These are phyloP conservation scores for Lactifluus hygrophoroides DNA, from an alignment of 768 basidiomycete genomes.

Conservation along the genomic window DNA sequence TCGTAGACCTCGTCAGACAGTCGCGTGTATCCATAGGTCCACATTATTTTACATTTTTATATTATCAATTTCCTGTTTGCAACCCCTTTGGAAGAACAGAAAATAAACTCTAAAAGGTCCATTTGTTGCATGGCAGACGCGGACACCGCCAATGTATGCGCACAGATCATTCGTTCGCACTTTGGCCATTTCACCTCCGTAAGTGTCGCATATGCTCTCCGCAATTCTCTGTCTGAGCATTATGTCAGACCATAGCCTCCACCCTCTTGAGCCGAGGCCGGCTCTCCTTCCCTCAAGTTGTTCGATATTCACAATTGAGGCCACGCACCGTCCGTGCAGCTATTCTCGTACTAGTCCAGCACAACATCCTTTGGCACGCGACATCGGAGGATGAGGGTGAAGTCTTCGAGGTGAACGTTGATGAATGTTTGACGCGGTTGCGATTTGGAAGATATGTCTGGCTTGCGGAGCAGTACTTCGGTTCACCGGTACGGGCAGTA, in stretches of 20 bases:
- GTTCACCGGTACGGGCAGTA: conserved; percentile 57
- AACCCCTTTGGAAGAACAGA: background rate
- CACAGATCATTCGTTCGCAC: conserved; percentile 53
- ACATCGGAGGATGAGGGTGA: conserved; percentile 63
- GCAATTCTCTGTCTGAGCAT: background rate
- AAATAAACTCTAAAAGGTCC: background rate
- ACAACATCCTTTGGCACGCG: conserved; percentile 86
- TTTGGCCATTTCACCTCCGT: conserved; percentile 63
- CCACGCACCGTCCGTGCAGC: conserved; percentile 60
- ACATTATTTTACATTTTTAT: background rate
- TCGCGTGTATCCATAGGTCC: background rate
- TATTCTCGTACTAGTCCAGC: conserved; percentile 77
- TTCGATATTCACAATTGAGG: conserved; percentile 60
- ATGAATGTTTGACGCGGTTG: conserved; percentile 74
- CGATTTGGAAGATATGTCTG: conserved; percentile 79
- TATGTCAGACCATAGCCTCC: conserved; percentile 57
- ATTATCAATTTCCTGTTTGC: background rate
- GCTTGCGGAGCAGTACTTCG: conserved; percentile 63
- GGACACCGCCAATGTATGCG: conserved; percentile 51
- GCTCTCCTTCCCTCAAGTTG: conserved; percentile 58
- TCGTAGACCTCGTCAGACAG: background rate
- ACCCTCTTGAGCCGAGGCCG: conserved; percentile 76
- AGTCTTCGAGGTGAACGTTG: conserved; percentile 71
- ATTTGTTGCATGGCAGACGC: conserved; percentile 47
- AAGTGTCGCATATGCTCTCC: conserved; percentile 24